Base-by-base conservation (phyloP, 2,329 filamentous ascomycete genomes). In the Scedosporium apiospermum region DNA sequence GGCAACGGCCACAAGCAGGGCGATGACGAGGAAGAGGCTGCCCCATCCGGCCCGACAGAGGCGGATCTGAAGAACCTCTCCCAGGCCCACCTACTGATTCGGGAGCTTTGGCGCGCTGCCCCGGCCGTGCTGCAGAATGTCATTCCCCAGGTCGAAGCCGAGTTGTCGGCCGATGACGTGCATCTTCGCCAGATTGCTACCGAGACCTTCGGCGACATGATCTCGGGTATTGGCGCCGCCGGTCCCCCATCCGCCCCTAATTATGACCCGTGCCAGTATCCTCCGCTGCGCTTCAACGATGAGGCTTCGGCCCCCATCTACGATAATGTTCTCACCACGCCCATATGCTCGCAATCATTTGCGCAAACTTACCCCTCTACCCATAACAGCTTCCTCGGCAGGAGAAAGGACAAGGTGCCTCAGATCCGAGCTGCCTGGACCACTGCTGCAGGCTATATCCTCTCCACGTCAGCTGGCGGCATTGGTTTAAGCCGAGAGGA, bases 121-220 rank as follows among this genome's bases (percentile, higher is more conserved):
- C 93, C 96, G 0, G 83, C 88, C 34, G 90, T 98, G 30, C 82
- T 99, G 18, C 88, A 91, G 66, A 96, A 97, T 69, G 93, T 99
- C 12, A 88, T 99, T 61, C 93, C 93, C 3, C 93, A 97, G 73
- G 80, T 99, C 46, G 93, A 98, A 71, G 90, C 91, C 41, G 95
- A 99, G 76, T 79, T 99, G 61, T 89, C 88, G 3, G 92, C 93
- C 0, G 95, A 99, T 71, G 96, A 96, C 64, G 82, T 93, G 3
- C 87, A 95, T 68, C 78, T 99, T 62, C 89, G 95, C 61, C 83
- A 91, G 64, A 82, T 99, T 63, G 93, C 93, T 2, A 96, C 93
- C 0, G 91, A 98, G 74, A 96, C 95, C 0, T 85, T 99, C 46
- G 95, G 96, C 61, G 93, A 98, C 71, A 93, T 99, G 80, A 89